A percentile compares a stretch with the other conserved stretches of the same genome.
These are phyloP conservation scores for Plectosphaerella sp. DNA, from an alignment of 2,329 filamentous ascomycete species.

Conservation along the genomic window DNA sequence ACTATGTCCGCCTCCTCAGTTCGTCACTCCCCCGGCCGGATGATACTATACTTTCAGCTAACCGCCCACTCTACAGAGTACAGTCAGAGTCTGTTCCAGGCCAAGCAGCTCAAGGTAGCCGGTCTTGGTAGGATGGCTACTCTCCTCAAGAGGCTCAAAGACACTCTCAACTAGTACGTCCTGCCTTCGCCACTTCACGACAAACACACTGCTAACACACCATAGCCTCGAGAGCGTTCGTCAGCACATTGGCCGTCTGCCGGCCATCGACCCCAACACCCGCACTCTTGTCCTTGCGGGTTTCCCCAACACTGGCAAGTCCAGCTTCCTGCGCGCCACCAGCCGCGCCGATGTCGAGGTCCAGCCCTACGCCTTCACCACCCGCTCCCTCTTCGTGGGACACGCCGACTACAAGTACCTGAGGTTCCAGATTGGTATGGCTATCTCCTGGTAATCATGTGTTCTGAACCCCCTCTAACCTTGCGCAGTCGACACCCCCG, in stretches of 20 bases:
- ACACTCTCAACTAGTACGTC: constrained; percentile 59
- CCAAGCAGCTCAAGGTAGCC: constrained; percentile 91
- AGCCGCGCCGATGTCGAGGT: constrained; percentile 94
- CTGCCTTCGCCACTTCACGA: not conserved
- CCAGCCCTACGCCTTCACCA: constrained; percentile 97
- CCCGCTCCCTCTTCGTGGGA: constrained; percentile 93
- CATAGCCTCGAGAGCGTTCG: constrained; percentile 39
- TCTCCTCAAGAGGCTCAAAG: constrained; percentile 89
- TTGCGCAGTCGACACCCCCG: constrained; percentile 91
- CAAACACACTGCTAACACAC: not conserved
- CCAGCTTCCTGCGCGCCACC: constrained; percentile 80
- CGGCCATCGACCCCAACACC: constrained; percentile 97
- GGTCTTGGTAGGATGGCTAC: constrained; percentile 98
- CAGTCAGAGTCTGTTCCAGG: constrained; percentile 1
- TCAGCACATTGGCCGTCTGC: constrained; percentile 84
- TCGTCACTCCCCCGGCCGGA: not conserved
- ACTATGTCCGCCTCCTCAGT: constrained; percentile 85
- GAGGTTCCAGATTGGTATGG: constrained; percentile 55
- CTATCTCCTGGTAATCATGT: constrained; percentile 40
- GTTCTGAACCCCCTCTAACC: not conserved
- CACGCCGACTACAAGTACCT: constrained; percentile 98
- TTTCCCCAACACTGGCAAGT: constrained; percentile 97
- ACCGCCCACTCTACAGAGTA: not conserved
- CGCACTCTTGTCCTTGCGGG: constrained; percentile 93
- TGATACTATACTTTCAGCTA: not conserved